A percentile compares a stretch with the other conserved stretches of the same genome.
Conservation (phyloP, 352 stramenopile species). For the Phytophthora pini region DNA sequence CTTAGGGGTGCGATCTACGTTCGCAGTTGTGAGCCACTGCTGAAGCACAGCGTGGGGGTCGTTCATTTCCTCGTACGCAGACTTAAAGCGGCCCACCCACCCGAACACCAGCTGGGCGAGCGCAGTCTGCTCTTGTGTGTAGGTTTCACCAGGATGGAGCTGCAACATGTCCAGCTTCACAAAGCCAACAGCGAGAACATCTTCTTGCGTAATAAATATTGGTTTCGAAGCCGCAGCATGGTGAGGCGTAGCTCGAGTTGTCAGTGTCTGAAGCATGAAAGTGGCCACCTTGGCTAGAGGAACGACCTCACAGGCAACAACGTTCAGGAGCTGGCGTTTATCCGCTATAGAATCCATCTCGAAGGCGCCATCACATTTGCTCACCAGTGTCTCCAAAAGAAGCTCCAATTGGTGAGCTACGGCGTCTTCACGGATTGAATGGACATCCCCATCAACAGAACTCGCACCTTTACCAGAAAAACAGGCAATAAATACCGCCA, state of each 20-base stretch:
- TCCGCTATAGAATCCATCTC: slow-evolving; percentile 38
- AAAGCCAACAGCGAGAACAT: slow-evolving; percentile 60
- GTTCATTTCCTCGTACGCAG: slow-evolving; percentile 81
- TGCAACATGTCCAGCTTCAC: slow-evolving; percentile 41
- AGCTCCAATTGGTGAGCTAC: slow-evolving; percentile 38
- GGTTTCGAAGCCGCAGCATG: slow-evolving; percentile 49
- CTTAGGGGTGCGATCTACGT: slow-evolving; percentile 44
- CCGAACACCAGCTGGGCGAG: slow-evolving; percentile 52
- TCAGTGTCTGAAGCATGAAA: slow-evolving; percentile 65
- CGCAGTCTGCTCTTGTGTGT: slow-evolving; percentile 19
- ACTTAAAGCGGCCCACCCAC: slow-evolving; percentile 74
- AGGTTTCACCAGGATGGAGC: slow-evolving; percentile 2
- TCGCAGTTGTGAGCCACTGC: slow-evolving; percentile 81
- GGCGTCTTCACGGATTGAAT: slow-evolving; percentile 28
- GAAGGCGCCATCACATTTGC: slow-evolving; percentile 42
- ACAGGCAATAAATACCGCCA: slow-evolving; percentile 59
- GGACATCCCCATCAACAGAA: slow-evolving; percentile 1
- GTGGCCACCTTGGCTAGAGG: slow-evolving; percentile 73
- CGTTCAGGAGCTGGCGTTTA: slow-evolving; percentile 64
- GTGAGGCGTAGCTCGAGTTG: slow-evolving; percentile 12
- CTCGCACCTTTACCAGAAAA: slow-evolving; percentile 37
- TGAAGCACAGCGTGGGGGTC: slow-evolving; percentile 69
- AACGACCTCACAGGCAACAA: slow-evolving; percentile 79
- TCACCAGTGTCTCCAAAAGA: slow-evolving; percentile 36
- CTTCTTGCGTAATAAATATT: slow-evolving; percentile 60